These are phyloP conservation scores for Stenogyne calaminthoides DNA, from an alignment of 305 asterid genomes.

Conservation along the genomic window DNA sequence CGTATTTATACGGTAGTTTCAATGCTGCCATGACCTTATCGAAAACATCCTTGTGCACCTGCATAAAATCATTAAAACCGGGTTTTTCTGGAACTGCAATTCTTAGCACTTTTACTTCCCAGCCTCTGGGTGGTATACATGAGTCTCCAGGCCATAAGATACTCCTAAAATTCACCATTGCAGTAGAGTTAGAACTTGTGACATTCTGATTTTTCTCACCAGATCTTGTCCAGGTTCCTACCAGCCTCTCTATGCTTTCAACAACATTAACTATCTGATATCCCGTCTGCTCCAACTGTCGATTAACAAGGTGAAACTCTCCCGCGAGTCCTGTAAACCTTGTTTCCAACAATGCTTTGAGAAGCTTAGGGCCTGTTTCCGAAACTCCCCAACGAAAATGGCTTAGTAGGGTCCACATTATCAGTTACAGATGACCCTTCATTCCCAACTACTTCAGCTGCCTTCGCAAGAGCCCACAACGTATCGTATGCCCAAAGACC, in stretches of 20 bases:
- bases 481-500: constrained; percentile 46
- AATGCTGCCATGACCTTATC: constrained; percentile 17
- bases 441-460: constrained; percentile 50
- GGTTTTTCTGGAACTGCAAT: constrained; percentile 42
- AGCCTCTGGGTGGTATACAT: constrained; percentile 40
- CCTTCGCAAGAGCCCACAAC: constrained; percentile 56
- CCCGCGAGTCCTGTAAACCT: constrained; percentile 45
- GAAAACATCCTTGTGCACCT: constrained; percentile 31
- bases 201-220: neutral
- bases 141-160: constrained; percentile 60
- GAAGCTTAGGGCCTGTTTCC: constrained; percentile 38
- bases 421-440: neutral
- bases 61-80: constrained; percentile 40
- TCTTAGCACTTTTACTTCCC: constrained; percentile 45
- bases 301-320: constrained; percentile 38
- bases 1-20: constrained; percentile 15
- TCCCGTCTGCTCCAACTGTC: constrained; percentile 39
- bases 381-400: constrained; percentile 30
- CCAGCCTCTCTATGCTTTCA: constrained; percentile 35
- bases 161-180: constrained; percentile 16
- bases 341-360: constrained; percentile 21
- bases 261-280: constrained; percentile 48
- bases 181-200: constrained; percentile 10
- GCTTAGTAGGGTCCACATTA: neutral
- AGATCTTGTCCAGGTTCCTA: constrained; percentile 42